Base-by-base conservation (phyloP, 2,329 filamentous ascomycete genomes). In the Alternaria conjuncta region DNA sequence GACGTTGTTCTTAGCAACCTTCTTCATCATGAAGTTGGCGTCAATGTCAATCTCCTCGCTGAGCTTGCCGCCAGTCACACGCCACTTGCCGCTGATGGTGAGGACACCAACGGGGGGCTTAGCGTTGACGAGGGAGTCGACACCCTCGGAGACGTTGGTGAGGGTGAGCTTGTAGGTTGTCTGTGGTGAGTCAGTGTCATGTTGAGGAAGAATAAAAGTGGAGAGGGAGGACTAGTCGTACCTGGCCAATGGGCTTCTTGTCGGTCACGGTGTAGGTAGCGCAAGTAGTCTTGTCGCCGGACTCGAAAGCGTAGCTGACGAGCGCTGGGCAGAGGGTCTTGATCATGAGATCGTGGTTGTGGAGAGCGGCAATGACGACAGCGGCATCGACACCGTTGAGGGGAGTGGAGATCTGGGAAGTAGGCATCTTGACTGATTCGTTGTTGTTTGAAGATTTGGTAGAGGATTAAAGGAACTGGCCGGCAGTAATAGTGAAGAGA, bases 81-180 rank as follows among this genome's bases (percentile, higher is more conserved):
- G 71, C 79, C 80, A 81, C 63, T 79, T 76, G 18, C 78, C 78
- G 6, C 74, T 71, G 55, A 82, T 81, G 54, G 74, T 79, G 44
- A 82, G 75, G 20, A 73, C 69, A 57, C 80, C 80, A 25, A 80
- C 75, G 1, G 78, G 79, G 5, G 80, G 78, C 55, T 79, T 81
- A 3, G 79, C 79, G 59, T 80, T 78, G 62, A 81, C 79, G 47
- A 81, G 73, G 8, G 72, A 75, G 64, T 81, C 72, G 61, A 81
- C 72, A 23, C 80, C 79, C 23, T 69, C 59, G 26, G 65, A 43
- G 20, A 72, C 60, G 68, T 79, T 81, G 60, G 78, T 80, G 41
- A 82, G 74, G n/a, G 78, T 81, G 59, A 82, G 75, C 30, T 73
- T 78, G 73, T 80, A 82, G 21, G 78, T 80, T n/a, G 79, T 80